Conservation (phyloP, 2,329 filamentous ascomycete species). For the Aspergillus fischeri region DNA sequence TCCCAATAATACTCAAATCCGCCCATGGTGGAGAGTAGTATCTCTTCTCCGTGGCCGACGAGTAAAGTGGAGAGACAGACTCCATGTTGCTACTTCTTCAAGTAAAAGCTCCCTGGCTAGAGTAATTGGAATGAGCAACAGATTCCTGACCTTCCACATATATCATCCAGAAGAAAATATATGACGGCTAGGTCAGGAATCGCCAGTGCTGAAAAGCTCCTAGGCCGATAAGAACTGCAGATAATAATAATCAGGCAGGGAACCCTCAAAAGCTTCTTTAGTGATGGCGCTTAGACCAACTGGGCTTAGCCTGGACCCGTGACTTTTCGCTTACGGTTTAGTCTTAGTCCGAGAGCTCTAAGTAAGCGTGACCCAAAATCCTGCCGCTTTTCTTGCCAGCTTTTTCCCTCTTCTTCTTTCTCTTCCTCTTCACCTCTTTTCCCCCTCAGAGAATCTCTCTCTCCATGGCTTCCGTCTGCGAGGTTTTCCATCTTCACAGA, state of each 20-base stretch:
- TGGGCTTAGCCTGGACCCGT: slow-evolving; percentile 24
- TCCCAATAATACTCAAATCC: slow-evolving; percentile 91
- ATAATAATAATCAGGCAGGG: not conserved
- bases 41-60: slow-evolving; percentile 50
- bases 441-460: slow-evolving; percentile 12
- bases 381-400: slow-evolving; percentile 16
- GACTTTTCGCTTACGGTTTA: slow-evolving; percentile 30
- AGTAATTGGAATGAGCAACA: not conserved
- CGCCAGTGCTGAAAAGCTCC: not conserved
- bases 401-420: slow-evolving; percentile 16
- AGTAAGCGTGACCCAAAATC: slow-evolving; percentile 19
- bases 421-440: slow-evolving; percentile 14
- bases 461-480: slow-evolving; percentile 34
- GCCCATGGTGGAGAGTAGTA: slow-evolving; percentile 98
- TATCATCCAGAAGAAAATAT: slow-evolving; percentile 1
- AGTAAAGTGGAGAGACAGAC: slow-evolving; percentile 35
- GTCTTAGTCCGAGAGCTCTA: not conserved
- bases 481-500: slow-evolving; percentile 30
- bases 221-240: slow-evolving; percentile 1
- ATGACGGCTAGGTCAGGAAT: not conserved
- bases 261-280: not conserved
- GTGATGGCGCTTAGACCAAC: slow-evolving; percentile 15
- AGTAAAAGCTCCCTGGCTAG: not conserved
- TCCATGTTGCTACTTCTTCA: slow-evolving; percentile 26
- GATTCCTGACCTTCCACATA: slow-evolving; percentile 2